Evolutionary conservation across 2,329 filamentous ascomycete genomes (phyloP).

Genomic region (Fonsecaea nubica): DNA sequence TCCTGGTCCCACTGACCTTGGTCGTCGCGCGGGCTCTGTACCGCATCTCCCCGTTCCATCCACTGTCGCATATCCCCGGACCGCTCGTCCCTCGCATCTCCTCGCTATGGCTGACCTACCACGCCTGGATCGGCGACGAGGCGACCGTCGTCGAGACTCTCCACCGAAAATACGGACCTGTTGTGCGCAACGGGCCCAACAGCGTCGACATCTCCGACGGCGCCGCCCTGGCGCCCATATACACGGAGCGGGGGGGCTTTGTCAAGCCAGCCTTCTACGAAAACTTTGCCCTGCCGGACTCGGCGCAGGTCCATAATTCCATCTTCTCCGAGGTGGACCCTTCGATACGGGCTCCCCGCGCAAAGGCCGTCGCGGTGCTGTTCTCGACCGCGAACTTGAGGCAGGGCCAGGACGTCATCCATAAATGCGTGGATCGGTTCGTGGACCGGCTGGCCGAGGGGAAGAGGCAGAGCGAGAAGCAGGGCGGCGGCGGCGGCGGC

Average conservation of each 20-base stretch:
- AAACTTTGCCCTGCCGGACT: conserved; percentile 63
- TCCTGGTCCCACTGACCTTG: conserved; percentile 28
- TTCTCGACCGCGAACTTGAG: conserved; percentile 57
- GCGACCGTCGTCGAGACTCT: conserved; percentile 41
- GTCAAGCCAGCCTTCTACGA: conserved; percentile 59
- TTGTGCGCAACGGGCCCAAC: conserved; percentile 49
- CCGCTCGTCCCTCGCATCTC: conserved; percentile 46
- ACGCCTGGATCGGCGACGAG: conserved; percentile 47
- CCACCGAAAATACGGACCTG: conserved; percentile 46
- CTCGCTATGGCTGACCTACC: conserved; percentile 45
- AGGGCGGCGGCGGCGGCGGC: conserved; percentile 25
- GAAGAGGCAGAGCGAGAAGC: conserved; percentile 32
- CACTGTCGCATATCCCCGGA: conserved; percentile 50
- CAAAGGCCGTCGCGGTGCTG: conserved; percentile 58
- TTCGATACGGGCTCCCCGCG: conserved; percentile 51
- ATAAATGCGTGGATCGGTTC: conserved; percentile 52
- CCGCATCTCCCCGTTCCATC: conserved; percentile 46
- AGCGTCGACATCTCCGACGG: conserved; percentile 54
- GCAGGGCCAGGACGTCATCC: conserved; percentile 49
- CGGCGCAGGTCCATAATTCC: conserved; percentile 51
- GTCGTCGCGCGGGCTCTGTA: conserved; percentile 42
- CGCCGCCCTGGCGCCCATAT: conserved; percentile 57
- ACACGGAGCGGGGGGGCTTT: conserved; percentile 61
- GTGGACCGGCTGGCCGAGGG: conserved; percentile 51
- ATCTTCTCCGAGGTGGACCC: conserved; percentile 55